Base-by-base conservation (phyloP, 2,329 filamentous ascomycete genomes). In the Hypoxylon sp. region DNA sequence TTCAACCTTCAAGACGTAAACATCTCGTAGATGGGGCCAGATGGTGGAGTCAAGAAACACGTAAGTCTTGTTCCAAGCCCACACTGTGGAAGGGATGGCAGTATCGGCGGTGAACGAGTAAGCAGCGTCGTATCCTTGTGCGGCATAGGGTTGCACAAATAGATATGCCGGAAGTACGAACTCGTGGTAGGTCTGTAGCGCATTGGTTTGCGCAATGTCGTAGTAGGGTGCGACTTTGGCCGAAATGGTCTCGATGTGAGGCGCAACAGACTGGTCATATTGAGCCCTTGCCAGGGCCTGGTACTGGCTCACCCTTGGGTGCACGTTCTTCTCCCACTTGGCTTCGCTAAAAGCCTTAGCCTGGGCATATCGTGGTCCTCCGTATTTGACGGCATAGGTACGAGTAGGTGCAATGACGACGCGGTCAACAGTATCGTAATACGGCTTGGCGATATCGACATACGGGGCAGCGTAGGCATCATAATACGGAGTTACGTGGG, bases 1-100 rank as follows among this genome's bases (percentile, higher is more conserved):
- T 79, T 98, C 94, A 3, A 99, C 94, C 71, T 97, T 97, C 73
- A 97, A 89, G 10, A 89, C 87, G 73, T 98, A 98, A 4, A 97
- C 80, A 13, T 91, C 84, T 24, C 91, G 88, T 10, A 97, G 67
- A 68, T 91, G 89, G 1, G 94, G 94, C 90, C 92, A 95, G 15
- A 98, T 81, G 1, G 88, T 89, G 48, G 87, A 86, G 60, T 93
- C 87, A 32, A 96, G 79, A 73, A 97, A 94, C 11, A 85, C 79
- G 61, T 88, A 86, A 0, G 86, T 85, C 62, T 88, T 88, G 58
- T 88, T 87, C 84, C 90, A 92, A 2, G 86, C 87, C 82, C 88
- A 91, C 59, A 87, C 84, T 5, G 87, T 85, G 48, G 91, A 87
- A 1, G 94, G 94, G 54, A 96, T 80, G 11, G 89, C 88, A 1